Evolutionary conservation across 768 basidiomycete genomes (phyloP).

Genomic region (Leccinellum rugosiceps): DNA sequence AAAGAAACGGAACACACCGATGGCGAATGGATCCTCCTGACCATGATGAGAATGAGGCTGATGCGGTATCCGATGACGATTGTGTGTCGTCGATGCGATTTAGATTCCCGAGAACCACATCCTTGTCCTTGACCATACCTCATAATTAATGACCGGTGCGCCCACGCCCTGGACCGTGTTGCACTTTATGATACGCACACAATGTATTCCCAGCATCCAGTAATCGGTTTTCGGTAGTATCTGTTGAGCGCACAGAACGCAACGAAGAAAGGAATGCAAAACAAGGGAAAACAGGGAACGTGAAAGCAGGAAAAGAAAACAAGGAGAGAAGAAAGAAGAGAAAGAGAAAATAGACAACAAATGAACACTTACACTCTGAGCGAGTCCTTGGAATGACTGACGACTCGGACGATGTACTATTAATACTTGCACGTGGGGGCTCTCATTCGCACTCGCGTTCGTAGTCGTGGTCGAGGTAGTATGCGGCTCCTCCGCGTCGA

Average conservation of each 20-base stretch:
- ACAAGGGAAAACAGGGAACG: background rate
- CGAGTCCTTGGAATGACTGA: constrained; percentile 9
- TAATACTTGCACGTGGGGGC: background rate
- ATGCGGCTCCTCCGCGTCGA: constrained; percentile 9
- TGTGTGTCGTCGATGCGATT: constrained; percentile 7
- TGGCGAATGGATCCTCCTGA: background rate
- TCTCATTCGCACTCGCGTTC: background rate
- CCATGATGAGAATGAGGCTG: background rate
- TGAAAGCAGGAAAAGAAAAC: background rate
- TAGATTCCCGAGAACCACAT: constrained; percentile 7
- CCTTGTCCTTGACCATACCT: background rate
- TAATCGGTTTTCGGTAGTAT: background rate
- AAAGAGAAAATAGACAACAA: background rate
- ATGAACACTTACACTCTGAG: constrained; percentile 12
- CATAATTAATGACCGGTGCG: background rate
- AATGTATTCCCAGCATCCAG: background rate
- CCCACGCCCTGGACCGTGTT: background rate
- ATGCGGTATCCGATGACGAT: background rate
- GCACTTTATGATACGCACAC: background rate
- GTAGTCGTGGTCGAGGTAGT: background rate
- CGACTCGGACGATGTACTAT: background rate
- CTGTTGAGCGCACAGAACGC: background rate
- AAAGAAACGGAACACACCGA: constrained; percentile 10
- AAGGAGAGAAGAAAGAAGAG: background rate
- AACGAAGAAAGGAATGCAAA: background rate